Evolutionary conservation across 2,329 filamentous ascomycete species (phyloP).

Genomic region (Cladophialophora bantiana): DNA sequence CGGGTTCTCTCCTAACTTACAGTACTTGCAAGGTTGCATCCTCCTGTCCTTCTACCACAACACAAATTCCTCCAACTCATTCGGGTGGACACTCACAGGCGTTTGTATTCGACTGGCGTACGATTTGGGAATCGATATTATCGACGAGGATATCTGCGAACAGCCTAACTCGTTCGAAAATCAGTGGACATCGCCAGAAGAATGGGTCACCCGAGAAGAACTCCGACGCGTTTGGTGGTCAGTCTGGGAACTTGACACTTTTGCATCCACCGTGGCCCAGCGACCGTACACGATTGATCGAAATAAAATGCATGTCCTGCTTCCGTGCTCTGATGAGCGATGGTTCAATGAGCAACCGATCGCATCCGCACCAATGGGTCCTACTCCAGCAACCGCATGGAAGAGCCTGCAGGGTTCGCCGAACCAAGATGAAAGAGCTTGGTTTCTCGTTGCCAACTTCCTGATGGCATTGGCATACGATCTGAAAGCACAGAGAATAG

Average conservation of each 20-base stretch:
- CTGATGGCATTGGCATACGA: conserved; percentile 1
- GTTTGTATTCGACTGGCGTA: conserved; percentile 88
- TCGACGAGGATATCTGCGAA: conserved; percentile 64
- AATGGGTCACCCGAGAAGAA: conserved; percentile 7
- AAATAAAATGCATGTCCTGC: neutral
- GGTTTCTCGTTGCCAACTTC: conserved; percentile 13
- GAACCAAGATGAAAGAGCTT: conserved; percentile 6
- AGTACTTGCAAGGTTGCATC: conserved; percentile 20
- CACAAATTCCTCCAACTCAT: neutral
- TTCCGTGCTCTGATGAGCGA: conserved; percentile 3
- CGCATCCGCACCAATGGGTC: neutral
- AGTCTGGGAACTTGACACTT: conserved; percentile 18
- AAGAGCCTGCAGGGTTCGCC: conserved; percentile 1
- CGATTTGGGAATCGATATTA: conserved; percentile 87
- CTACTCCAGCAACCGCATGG: neutral
- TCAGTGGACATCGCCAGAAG: neutral
- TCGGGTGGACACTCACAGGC: conserved; percentile 87
- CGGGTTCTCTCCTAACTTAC: neutral
- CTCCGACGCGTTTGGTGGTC: conserved; percentile 9
- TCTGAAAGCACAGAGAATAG: neutral
- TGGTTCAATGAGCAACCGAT: conserved; percentile 6
- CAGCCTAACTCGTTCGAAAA: neutral
- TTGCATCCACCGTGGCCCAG: neutral
- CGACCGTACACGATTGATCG: conserved; percentile 9
- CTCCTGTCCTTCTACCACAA: conserved; percentile 13